Percentiles rank a stretch among this genome's conserved stretches.
phyloP scores from a whole-genome alignment of 1,284 basidiomycete genomes.

The Rhodotorula sp. region DNA sequence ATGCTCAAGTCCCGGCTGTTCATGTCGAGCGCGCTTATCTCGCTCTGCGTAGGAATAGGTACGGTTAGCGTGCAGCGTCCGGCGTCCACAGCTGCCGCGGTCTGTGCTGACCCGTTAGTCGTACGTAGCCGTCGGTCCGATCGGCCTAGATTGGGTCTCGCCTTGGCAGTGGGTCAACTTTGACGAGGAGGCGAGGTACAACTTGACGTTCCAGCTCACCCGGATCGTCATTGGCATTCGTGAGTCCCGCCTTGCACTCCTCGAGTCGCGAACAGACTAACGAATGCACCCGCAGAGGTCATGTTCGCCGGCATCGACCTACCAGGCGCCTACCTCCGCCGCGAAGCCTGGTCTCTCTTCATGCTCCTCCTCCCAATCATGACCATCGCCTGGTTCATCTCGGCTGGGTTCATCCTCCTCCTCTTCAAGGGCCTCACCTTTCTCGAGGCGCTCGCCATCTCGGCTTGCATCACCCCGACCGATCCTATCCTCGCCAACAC shows the following conservation, averaged over 20 bases:
- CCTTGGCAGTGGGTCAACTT: slow-evolving; percentile 35
- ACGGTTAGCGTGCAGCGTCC: too few relatives aligned
- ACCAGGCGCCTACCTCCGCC: slow-evolving; percentile 41
- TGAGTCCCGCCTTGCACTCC: slow-evolving; percentile 1
- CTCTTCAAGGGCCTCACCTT: slow-evolving; percentile 48
- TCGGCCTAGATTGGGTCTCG: slow-evolving; percentile 36
- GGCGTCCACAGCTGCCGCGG: too few relatives aligned
- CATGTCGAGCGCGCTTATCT: slow-evolving; percentile 43
- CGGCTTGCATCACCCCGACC: slow-evolving; percentile 51
- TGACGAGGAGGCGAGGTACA: slow-evolving; percentile 25
- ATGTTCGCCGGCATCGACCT: slow-evolving; percentile 51
- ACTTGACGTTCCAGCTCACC: slow-evolving; percentile 49
- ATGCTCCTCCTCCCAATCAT: slow-evolving; percentile 50
- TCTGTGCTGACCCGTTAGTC: background rate
- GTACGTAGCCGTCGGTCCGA: slow-evolving; percentile 34
- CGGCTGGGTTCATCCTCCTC: slow-evolving; percentile 48
- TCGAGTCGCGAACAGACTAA: too few relatives aligned
- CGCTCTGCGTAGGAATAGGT: slow-evolving; percentile 34
- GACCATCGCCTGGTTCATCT: slow-evolving; percentile 50
- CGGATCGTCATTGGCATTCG: slow-evolving; percentile 48
- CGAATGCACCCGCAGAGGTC: slow-evolving; percentile 18
- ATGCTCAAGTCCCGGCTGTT: slow-evolving; percentile 52
- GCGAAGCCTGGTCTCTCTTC: slow-evolving; percentile 47
- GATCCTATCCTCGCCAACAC: slow-evolving; percentile 49
- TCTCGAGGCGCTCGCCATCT: slow-evolving; percentile 49